Evolutionary conservation across 2,329 filamentous ascomycete species (phyloP).

Genomic region (Phialophora verrucosa): DNA sequence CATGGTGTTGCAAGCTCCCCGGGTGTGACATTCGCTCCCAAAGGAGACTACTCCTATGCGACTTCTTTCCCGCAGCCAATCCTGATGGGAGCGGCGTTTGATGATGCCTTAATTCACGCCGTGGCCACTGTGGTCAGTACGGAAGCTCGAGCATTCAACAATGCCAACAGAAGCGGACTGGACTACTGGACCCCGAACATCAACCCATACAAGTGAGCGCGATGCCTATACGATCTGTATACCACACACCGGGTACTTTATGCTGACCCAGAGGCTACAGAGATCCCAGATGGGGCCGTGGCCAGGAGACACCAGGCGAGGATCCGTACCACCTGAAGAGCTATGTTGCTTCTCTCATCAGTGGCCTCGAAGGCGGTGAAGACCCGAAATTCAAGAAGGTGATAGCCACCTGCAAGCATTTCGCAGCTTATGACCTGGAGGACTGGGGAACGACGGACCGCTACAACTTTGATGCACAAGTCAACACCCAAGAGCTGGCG

Average conservation of each 20-base stretch:
- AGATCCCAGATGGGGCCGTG: conserved; percentile 68
- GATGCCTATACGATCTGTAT: neutral
- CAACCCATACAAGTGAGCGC: conserved; percentile 58
- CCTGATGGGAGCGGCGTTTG: conserved; percentile 66
- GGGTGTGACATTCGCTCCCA: conserved; percentile 61
- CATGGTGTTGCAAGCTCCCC: conserved; percentile 65
- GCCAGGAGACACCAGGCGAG: conserved; percentile 66
- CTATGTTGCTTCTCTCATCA: conserved; percentile 61
- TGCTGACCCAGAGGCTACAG: conserved; percentile 40
- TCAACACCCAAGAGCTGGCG: conserved; percentile 64
- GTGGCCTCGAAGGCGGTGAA: conserved; percentile 59
- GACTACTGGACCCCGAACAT: conserved; percentile 72
- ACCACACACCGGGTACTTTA: neutral
- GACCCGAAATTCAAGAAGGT: conserved; percentile 53
- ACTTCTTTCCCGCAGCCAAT: conserved; percentile 72
- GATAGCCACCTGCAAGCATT: conserved; percentile 66
- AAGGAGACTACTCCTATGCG: conserved; percentile 62
- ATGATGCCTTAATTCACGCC: conserved; percentile 64
- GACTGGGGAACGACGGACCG: conserved; percentile 52
- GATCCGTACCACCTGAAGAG: conserved; percentile 58
- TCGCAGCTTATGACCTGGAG: conserved; percentile 64
- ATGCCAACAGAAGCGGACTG: conserved; percentile 60
- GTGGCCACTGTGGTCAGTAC: conserved; percentile 62
- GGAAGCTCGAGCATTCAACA: conserved; percentile 70
- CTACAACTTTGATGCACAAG: conserved; percentile 61